Base-by-base conservation (phyloP, 1,139 yeast genomes). In the Blastobotrys indianensis region DNA sequence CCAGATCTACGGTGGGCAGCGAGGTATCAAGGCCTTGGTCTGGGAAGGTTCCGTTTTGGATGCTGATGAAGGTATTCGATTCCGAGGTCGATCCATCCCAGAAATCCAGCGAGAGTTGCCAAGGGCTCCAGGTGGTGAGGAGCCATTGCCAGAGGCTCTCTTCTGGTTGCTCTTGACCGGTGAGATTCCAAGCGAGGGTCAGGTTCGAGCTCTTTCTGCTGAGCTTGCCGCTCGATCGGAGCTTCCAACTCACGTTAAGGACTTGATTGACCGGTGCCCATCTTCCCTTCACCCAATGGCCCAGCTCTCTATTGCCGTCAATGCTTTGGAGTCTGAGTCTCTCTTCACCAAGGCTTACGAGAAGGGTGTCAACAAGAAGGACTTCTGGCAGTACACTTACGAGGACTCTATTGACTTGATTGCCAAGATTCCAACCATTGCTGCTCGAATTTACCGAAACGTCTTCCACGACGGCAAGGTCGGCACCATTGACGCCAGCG, bases 21-120 rank as follows among this genome's bases (percentile, higher is more conserved):
- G 97, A 74, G 97, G 97, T 70, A 85, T 90, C 74, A 86, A 86
- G 74, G 95, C 96, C 64, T 77, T 92, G 61, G 97, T 92, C 52
- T 92, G 97, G 97, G 97, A 92, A 77, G 98, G 98, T 63, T 90
- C 97, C 49, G 98, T 92, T 48, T 78, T 92, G 69, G 98, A 92
- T 73, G 94, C 98, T 60, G 84, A 84, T 58, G 98, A 92, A 74
- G 98, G 98, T 66, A 92, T 92, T 69, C 83, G 97, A 69, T 92
- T 92, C 82, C 87, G 97, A 76, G 97, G 97, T 64, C 80, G 83
- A 73, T 90, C 98, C 62, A 92, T 92, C 62, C 97, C 97, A 57
- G 97, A 92, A 63, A 80, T 90, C 67, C 95, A 86, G 72, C 76
- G 79, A 66, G 87, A 83, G 72, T 80, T 92, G 65, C 98, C 98